These are phyloP conservation scores for Solanum paucissectum DNA, from an alignment of 257 asterid species.

Conservation along the genomic window DNA sequence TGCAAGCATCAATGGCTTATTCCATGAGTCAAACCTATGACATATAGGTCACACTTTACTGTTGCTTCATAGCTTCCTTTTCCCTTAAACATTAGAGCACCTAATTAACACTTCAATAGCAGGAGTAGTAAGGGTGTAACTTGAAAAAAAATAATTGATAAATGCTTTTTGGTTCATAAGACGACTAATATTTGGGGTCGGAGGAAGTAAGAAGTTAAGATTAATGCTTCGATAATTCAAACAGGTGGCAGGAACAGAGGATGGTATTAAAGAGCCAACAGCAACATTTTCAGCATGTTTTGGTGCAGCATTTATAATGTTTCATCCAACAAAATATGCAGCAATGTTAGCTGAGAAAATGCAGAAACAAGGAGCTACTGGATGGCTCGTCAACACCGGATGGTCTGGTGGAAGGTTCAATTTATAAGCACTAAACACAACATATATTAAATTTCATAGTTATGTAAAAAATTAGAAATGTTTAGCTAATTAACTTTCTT, in stretches of 20 bases:
- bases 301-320: conserved; percentile 95
- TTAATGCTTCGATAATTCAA: not conserved
- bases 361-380: conserved; percentile 78
- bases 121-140: not conserved
- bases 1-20: not conserved
- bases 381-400: conserved; percentile 92
- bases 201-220: not conserved
- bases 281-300: conserved; percentile 94
- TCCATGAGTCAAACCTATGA: too few relatives aligned
- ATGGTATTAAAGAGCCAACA: conserved; percentile 85
- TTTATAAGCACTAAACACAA: not conserved
- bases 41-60: not conserved
- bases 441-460: not conserved
- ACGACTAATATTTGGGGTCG: not conserved
- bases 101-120: not conserved
- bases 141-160: not conserved
- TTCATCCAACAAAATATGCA: conserved; percentile 82
- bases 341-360: conserved; percentile 90
- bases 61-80: not conserved
- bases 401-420: conserved; percentile 89
- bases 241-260: conserved; percentile 97
- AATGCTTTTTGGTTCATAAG: not conserved
- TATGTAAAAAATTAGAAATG: not conserved
- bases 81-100: not conserved
- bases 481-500: not conserved